A percentile compares a stretch with the other conserved stretches of the same genome.
Conservation (phyloP, 1,284 basidiomycete genomes). For the Sanghuangporus baumii region DNA sequence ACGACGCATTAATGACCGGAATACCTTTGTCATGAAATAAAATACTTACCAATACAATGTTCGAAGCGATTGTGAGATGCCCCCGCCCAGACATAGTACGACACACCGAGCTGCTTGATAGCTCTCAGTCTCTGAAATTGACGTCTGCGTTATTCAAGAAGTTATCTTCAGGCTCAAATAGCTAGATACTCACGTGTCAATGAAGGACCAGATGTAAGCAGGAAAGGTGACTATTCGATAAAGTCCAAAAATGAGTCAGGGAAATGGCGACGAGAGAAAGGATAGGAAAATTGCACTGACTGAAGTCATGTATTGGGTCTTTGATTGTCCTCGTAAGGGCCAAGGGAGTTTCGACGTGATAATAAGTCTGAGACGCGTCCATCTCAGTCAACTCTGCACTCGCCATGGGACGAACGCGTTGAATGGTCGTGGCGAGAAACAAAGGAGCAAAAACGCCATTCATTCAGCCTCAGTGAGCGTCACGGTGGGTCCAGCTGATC, state of each 20-base stretch:
- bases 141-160: constrained; percentile 35
- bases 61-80: constrained; percentile 78
- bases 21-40: neutral
- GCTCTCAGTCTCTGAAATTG: constrained; percentile 70
- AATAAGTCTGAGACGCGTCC: neutral
- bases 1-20: neutral
- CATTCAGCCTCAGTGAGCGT: neutral
- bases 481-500: too few species aligned
- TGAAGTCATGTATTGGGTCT: constrained; percentile 44
- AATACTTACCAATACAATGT: constrained; percentile 59
- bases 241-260: neutral
- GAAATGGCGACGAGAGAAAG: constrained; percentile 1
- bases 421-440: neutral
- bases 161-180: neutral
- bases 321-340: constrained; percentile 28
- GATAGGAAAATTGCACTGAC: constrained; percentile 28
- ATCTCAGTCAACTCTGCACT: neutral
- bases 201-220: constrained; percentile 32
- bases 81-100: constrained; percentile 68
- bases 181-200: constrained; percentile 37
- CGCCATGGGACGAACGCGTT: neutral
- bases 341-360: neutral
- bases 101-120: constrained; percentile 54
- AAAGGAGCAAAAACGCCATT: neutral
- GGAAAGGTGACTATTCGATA: constrained; percentile 31